Base-by-base conservation (phyloP, 2,329 filamentous ascomycete genomes). In the Anisogramma anomala region DNA sequence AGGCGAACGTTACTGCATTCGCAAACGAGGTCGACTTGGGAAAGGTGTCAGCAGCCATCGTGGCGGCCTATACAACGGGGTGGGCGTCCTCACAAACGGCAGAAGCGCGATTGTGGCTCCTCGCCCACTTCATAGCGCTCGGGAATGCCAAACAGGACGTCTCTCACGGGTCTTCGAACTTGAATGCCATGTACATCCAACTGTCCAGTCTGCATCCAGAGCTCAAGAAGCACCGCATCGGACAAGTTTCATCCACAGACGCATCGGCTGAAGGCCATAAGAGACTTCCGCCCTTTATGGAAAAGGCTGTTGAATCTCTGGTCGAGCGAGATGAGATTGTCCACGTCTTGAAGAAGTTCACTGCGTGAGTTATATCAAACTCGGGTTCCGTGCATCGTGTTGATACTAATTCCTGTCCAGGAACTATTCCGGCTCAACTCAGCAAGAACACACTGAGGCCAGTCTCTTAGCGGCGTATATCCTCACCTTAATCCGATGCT, bases 391-490 rank as follows among this genome's bases (percentile, higher is more conserved):
- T 7, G 17, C 8, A 4, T 28, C n/a, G n/a, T n/a, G n/a, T n/a
- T n/a, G n/a, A 30, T 2, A 19, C 46, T 48, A 2, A 48, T 26
- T n/a, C 1, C 14, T 6, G 13, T 10, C 3, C 17, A 53, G 61
- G 46, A 45, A 62, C 52, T 50, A 52, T 31, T 43, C 48, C 3
- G 53, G 52, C 6, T 53, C 56, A n/a, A 49, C 47, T 8, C 50
- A 54, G 4, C 55, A 64, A 53, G 53, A 66, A 17, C 63, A 64
- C 6, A 66, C 72, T 43, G 75, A 83, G 55, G 80, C 84, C 2
- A 82, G 81, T 50, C 65, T 85, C 10, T 67, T 94, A 28, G 86
- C 89, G 10, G 85, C 82, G 20, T 96, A 94, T 55, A 85, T 87
- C 3, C 67, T 96, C 28, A 88, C 84, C 0, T 65, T 98, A 3